Conservation (phyloP, 1,284 basidiomycete genomes). For the Ustilago crameri region DNA sequence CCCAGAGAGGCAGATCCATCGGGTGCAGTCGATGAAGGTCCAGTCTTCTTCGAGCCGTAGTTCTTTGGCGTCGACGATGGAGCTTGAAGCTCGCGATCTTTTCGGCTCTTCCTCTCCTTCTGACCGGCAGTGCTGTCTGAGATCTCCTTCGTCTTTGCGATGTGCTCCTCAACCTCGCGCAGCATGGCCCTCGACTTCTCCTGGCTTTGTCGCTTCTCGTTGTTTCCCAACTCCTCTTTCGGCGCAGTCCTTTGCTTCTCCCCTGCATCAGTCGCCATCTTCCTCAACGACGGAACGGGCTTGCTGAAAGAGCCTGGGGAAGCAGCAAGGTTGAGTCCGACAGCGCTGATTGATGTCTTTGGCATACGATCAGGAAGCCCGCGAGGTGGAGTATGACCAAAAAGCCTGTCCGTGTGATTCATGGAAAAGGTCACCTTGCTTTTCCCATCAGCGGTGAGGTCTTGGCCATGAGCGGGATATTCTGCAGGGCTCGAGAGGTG, state of each 20-base stretch:
- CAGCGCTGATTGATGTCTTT: constrained; percentile 1
- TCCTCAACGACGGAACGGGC: too few relatives aligned
- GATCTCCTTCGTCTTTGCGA: too few relatives aligned
- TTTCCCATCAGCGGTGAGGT: not conserved
- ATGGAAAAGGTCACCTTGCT: not conserved
- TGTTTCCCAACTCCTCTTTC: not conserved
- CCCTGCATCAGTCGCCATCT: too few relatives aligned
- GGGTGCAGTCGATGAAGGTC: not conserved
- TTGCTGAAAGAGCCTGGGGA: not conserved
- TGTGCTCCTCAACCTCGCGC: too few relatives aligned
- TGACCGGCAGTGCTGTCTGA: too few relatives aligned
- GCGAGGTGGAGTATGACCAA: not conserved
- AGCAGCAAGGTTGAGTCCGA: constrained; percentile 14
- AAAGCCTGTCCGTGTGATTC: not conserved
- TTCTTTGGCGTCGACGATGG: too few relatives aligned
- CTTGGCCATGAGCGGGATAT: not conserved
- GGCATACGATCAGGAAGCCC: not conserved
- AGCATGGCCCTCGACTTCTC: not conserved
- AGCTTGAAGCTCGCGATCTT: too few relatives aligned
- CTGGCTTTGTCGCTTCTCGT: not conserved
- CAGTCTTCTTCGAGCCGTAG: not conserved
- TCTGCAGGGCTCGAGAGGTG: too few relatives aligned
- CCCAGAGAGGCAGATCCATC: not conserved
- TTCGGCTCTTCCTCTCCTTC: too few relatives aligned
- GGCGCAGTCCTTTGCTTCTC: not conserved